Conservation (phyloP, 495 filamentous ascomycete species). For the Hypoxylon perforatum region DNA sequence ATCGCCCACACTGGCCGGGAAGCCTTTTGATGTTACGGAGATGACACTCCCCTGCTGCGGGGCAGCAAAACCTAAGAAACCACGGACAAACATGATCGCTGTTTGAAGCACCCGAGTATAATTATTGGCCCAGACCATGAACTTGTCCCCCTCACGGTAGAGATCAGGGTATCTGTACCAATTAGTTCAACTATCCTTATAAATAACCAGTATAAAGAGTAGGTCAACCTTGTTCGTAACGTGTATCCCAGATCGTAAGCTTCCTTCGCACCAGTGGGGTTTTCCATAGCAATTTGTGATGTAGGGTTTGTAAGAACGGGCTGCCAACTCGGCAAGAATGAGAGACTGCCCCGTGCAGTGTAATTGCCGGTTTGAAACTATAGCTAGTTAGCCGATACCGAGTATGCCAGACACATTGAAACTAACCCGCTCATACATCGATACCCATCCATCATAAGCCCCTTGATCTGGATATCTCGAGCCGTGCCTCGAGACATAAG, state of each 20-base stretch:
- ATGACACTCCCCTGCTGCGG: conserved; percentile 60
- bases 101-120: conserved; percentile 65
- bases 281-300: conserved; percentile 61
- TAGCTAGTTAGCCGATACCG: not conserved
- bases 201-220: conserved; percentile 2
- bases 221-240: conserved; percentile 41
- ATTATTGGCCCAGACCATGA: conserved; percentile 68
- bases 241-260: conserved; percentile 53
- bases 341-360: conserved; percentile 52
- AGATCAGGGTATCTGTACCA: conserved; percentile 59
- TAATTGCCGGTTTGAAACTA: conserved; percentile 59
- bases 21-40: conserved; percentile 57
- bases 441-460: conserved; percentile 63
- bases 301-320: conserved; percentile 61
- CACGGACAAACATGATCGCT: conserved; percentile 63
- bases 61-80: conserved; percentile 63
- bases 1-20: conserved; percentile 59
- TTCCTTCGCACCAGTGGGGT: conserved; percentile 67
- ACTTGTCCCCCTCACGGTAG: conserved; percentile 64
- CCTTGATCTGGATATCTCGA: conserved; percentile 66
- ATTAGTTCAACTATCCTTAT: conserved; percentile 19
- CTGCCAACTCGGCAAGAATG: conserved; percentile 64
- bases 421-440: conserved; percentile 56
- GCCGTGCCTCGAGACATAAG: conserved; percentile 66
- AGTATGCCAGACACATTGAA: not conserved